Evolutionary conservation across 1,139 yeast genomes (phyloP).

Genomic region (Blastobotrys petasosporus): DNA sequence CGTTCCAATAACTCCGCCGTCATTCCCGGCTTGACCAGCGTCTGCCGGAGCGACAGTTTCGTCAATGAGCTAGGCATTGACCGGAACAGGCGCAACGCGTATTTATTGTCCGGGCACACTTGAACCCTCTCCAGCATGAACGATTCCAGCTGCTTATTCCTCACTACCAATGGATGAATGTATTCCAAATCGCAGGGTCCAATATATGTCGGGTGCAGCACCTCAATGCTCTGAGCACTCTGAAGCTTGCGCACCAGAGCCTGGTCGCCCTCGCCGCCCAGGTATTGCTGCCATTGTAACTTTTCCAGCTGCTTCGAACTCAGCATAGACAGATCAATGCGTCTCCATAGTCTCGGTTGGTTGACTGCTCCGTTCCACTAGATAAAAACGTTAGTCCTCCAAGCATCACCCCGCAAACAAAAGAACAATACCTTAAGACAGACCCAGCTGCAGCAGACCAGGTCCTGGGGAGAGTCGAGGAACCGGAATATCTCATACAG

Average conservation of each 20-base stretch:
- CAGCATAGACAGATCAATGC: slow-evolving; percentile 12
- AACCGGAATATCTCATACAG: slow-evolving; percentile 16
- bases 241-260: slow-evolving; percentile 1
- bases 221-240: slow-evolving; percentile 3
- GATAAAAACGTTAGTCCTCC: background rate
- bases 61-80: slow-evolving; percentile 8
- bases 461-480: slow-evolving; percentile 15
- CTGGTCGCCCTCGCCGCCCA: slow-evolving; percentile 2
- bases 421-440: slow-evolving; percentile 9
- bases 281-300: slow-evolving; percentile 4
- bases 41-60: slow-evolving; percentile 15
- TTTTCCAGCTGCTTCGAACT: slow-evolving; percentile 3
- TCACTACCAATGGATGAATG: slow-evolving; percentile 5
- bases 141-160: slow-evolving; percentile 1
- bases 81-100: slow-evolving; percentile 9
- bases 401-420: background rate
- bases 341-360: slow-evolving; percentile 15
- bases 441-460: slow-evolving; percentile 14
- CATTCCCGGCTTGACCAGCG: slow-evolving; percentile 10
- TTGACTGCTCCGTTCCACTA: slow-evolving; percentile 13
- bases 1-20: slow-evolving; percentile 7
- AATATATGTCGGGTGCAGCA: slow-evolving; percentile 10
- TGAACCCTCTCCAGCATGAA: slow-evolving; percentile 12
- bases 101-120: slow-evolving; percentile 6
- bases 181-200: slow-evolving; percentile 7